Evolutionary conservation across 495 filamentous ascomycete genomes (phyloP).

Genomic region (Lepraria neglecta): DNA sequence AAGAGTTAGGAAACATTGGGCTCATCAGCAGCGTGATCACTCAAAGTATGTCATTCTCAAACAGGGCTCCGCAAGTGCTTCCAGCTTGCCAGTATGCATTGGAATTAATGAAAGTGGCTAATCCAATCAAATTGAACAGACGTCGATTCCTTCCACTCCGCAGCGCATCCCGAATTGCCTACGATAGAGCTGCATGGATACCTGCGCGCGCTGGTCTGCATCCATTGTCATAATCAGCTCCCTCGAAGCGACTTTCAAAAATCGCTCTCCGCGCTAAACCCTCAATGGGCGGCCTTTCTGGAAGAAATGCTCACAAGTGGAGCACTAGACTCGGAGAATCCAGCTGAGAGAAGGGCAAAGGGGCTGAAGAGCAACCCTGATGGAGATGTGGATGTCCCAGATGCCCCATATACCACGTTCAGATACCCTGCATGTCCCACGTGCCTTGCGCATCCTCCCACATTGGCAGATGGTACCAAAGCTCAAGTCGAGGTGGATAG

Average conservation of each 20-base stretch:
- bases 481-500: slow-evolving; percentile 61
- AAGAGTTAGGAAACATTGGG: slow-evolving; percentile 61
- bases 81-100: background rate
- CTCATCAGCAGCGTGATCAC: slow-evolving; percentile 74
- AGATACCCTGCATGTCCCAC: slow-evolving; percentile 83
- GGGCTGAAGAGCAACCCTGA: slow-evolving; percentile 86
- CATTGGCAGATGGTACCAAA: slow-evolving; percentile 47
- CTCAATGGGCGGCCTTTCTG: slow-evolving; percentile 76
- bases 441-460: slow-evolving; percentile 64
- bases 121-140: slow-evolving; percentile 36
- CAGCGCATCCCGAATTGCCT: slow-evolving; percentile 64
- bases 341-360: slow-evolving; percentile 56
- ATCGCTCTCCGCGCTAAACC: slow-evolving; percentile 72
- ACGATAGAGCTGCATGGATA: slow-evolving; percentile 90
- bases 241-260: slow-evolving; percentile 67
- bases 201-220: slow-evolving; percentile 71
- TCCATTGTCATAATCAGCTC: slow-evolving; percentile 64
- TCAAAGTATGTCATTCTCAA: slow-evolving; percentile 48
- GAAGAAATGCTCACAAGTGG: slow-evolving; percentile 61
- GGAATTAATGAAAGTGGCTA: background rate
- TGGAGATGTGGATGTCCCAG: slow-evolving; percentile 88
- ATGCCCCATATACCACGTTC: slow-evolving; percentile 81
- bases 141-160: slow-evolving; percentile 86
- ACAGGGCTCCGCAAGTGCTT: background rate
- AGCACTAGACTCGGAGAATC: slow-evolving; percentile 70